These are phyloP conservation scores for Trichoderma sp. DNA, from an alignment of 2,329 filamentous ascomycete genomes.

Conservation along the genomic window DNA sequence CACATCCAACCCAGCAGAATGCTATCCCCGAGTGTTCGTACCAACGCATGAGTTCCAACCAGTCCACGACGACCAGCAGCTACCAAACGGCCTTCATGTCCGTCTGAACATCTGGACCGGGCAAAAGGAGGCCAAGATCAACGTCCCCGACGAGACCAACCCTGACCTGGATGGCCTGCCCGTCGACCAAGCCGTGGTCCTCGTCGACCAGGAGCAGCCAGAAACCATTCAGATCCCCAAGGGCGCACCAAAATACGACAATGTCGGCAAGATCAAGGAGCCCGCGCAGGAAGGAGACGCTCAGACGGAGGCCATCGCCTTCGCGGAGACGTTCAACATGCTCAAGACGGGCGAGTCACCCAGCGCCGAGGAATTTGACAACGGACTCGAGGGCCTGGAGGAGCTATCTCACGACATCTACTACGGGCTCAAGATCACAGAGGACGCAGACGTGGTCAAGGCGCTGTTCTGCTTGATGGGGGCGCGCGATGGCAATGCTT, in stretches of 20 bases:
- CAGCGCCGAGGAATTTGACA: slow-evolving; percentile 46
- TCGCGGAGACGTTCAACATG: slow-evolving; percentile 44
- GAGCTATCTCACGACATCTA: slow-evolving; percentile 70
- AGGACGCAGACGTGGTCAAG: slow-evolving; percentile 56
- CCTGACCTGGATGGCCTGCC: slow-evolving; percentile 54
- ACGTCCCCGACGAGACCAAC: slow-evolving; percentile 57
- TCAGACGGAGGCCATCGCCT: slow-evolving; percentile 36
- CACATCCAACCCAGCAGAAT: slow-evolving; percentile 60
- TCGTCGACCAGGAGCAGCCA: slow-evolving; percentile 53
- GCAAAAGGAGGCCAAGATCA: slow-evolving; percentile 65
- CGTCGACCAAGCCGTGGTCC: slow-evolving; percentile 55
- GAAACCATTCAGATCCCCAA: slow-evolving; percentile 45
- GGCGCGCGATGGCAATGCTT: slow-evolving; percentile 34
- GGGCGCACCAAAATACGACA: slow-evolving; percentile 60
- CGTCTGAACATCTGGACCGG: slow-evolving; percentile 67
- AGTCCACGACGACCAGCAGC: slow-evolving; percentile 64
- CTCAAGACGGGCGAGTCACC: slow-evolving; percentile 49
- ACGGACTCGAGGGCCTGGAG: slow-evolving; percentile 59
- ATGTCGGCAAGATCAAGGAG: slow-evolving; percentile 59
- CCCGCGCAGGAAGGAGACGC: slow-evolving; percentile 41
- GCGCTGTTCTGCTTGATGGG: slow-evolving; percentile 60
- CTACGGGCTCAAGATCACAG: slow-evolving; percentile 65
- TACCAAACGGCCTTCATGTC: slow-evolving; percentile 67
- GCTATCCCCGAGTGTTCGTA: slow-evolving; percentile 66
- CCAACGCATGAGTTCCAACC: slow-evolving; percentile 66